Evolutionary conservation across 345 rosid species (phyloP), one percentile per base, ranked within the genome.

Genomic region (Triadica sebifera): DNA sequence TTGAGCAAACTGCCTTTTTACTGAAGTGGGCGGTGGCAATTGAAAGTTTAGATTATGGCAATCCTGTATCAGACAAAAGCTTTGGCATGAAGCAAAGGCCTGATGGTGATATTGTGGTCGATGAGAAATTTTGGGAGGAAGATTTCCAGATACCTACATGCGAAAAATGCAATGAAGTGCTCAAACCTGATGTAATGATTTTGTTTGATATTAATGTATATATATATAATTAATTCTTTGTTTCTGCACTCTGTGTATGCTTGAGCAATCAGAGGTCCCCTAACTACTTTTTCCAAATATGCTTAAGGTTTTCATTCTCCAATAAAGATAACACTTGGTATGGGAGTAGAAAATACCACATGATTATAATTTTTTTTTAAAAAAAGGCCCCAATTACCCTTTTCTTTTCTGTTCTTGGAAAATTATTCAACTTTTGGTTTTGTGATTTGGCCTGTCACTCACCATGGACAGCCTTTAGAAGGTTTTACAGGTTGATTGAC

Each of bases 1-100:
- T 53, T 16, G 15, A 75, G 25, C 16, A 24, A 34, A 38, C 63
- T 39, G 12, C 34, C 3, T 65, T 78, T 43, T 63, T 65, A 37
- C 67, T 82, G 76, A 86, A 92, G 98, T 92, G 97, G 97, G 95
- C 98, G 56, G 91, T 84, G 55, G 97, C 97, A 67, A 83, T 94
- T 81, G 98, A 92, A 72, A 92, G 86, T 79, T 78, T 94, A 75
- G 95, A 88, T 78, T 65, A 83, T 80, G 94, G 91, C 17, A 84
- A 49, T 62, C 89, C 95, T 63, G 93, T 92, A 55, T 92, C 97
- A 39, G 97, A 92, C 76, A 86, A 90, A 86, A 90, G 89, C 87
- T 92, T 94, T 81, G 97, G 98, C 79, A 94, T 92, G 98, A 91
- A 88, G 83, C 97, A 92, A 83, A 90, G 97, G 74, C 98, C 97